phyloP scores from a whole-genome alignment of 1,284 basidiomycete species.

The Apiotrichum veenhuisii region DNA sequence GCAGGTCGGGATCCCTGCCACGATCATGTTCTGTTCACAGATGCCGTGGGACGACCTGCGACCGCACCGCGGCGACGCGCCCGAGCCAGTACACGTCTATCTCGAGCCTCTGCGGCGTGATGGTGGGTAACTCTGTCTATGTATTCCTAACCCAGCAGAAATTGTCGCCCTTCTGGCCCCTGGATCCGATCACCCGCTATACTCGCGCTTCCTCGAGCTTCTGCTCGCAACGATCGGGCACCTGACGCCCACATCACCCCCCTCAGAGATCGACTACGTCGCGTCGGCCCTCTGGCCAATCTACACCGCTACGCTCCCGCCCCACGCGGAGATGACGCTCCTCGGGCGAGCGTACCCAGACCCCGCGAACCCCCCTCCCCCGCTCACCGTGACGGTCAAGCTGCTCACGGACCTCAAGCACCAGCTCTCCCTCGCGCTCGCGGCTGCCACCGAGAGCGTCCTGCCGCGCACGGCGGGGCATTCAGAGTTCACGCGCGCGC shows the following conservation, averaged over 20 bases:
- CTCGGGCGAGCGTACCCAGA: slow-evolving; percentile 24
- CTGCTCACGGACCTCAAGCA: slow-evolving; percentile 47
- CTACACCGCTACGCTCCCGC: slow-evolving; percentile 41
- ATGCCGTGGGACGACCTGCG: slow-evolving; percentile 70
- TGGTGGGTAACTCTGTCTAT: slow-evolving; percentile 50
- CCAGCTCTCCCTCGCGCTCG: slow-evolving; percentile 36
- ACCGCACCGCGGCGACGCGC: slow-evolving; percentile 64
- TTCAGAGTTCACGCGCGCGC: slow-evolving; percentile 27
- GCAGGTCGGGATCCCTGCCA: slow-evolving; percentile 51
- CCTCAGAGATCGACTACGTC: slow-evolving; percentile 68
- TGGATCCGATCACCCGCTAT: slow-evolving; percentile 54
- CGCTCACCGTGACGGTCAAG: slow-evolving; percentile 33
- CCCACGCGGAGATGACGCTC: slow-evolving; percentile 33
- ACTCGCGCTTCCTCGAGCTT: slow-evolving; percentile 62
- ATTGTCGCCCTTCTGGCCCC: slow-evolving; percentile 25
- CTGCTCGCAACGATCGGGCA: slow-evolving; percentile 63
- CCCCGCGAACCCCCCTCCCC: slow-evolving; percentile 22
- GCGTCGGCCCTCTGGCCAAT: slow-evolving; percentile 73
- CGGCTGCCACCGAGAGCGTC: slow-evolving; percentile 38
- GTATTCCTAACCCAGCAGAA: slow-evolving; percentile 42
- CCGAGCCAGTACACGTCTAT: slow-evolving; percentile 72
- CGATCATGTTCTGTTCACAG: slow-evolving; percentile 65
- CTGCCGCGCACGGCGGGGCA: slow-evolving; percentile 30
- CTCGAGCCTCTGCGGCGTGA: slow-evolving; percentile 59
- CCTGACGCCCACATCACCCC: slow-evolving; percentile 59